Evolutionary conservation across 2,329 filamentous ascomycete genomes (phyloP).

Genomic region (Neofusicoccum kwambonambiense): DNA sequence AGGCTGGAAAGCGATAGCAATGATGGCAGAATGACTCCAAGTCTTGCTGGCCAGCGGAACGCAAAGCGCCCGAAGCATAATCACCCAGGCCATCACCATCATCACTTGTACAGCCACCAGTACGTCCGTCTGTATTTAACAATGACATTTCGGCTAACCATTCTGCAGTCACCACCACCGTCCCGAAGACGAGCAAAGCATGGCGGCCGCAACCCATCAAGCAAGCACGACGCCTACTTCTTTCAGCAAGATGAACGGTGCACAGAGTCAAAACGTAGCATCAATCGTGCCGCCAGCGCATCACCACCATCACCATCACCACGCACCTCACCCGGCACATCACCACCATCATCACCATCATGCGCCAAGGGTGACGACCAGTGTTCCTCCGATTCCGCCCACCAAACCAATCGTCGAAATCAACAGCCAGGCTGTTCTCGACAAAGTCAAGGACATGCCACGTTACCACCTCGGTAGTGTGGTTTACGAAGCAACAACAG

Average conservation of each 20-base stretch:
- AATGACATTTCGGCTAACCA: slow-evolving; percentile 25
- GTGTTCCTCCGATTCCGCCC: background rate
- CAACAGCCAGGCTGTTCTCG: slow-evolving; percentile 14
- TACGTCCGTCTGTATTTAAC: slow-evolving; percentile 34
- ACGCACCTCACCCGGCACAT: slow-evolving; percentile 33
- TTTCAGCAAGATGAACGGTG: slow-evolving; percentile 20
- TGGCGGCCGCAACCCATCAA: background rate
- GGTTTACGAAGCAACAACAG: slow-evolving; percentile 71
- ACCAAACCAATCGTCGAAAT: slow-evolving; percentile 25
- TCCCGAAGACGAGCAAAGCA: slow-evolving; percentile 47
- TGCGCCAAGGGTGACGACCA: slow-evolving; percentile 25
- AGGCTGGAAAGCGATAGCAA: slow-evolving; percentile 65
- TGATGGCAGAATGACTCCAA: slow-evolving; percentile 61
- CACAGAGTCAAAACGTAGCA: slow-evolving; percentile 24
- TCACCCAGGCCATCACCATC: slow-evolving; percentile 63
- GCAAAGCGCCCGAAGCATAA: slow-evolving; percentile 59
- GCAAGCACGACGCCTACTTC: slow-evolving; percentile 24
- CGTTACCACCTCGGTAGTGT: slow-evolving; percentile 82
- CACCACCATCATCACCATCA: slow-evolving; percentile 42
- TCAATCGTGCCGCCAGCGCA: slow-evolving; percentile 26
- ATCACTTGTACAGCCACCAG: slow-evolving; percentile 51
- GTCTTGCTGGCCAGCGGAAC: slow-evolving; percentile 59
- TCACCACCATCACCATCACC: slow-evolving; percentile 41
- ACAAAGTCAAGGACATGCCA: slow-evolving; percentile 14
- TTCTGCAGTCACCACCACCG: slow-evolving; percentile 57